phyloP scores from a whole-genome alignment of 176 grass and related monocot species.

The Avena insularis region DNA sequence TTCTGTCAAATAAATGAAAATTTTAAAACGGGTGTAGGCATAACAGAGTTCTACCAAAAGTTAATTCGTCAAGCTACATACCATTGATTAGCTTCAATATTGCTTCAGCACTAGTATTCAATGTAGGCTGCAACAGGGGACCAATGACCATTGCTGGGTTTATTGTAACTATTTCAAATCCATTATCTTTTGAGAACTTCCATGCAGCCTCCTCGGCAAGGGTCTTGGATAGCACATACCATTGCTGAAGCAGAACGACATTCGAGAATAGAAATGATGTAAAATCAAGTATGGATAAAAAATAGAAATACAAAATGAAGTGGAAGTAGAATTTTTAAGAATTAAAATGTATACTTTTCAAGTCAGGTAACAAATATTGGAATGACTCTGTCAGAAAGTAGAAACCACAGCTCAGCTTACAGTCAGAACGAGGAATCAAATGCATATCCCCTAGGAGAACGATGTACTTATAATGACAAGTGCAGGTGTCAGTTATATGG shows the following conservation, averaged over 20 bases:
- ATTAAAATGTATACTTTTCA: slow-evolving; percentile 44
- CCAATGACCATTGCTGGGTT: slow-evolving; percentile 73
- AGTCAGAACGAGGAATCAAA: background rate
- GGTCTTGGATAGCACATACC: slow-evolving; percentile 73
- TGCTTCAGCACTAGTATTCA: slow-evolving; percentile 64
- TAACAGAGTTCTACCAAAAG: background rate
- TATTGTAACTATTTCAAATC: slow-evolving; percentile 56
- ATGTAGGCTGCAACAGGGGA: slow-evolving; percentile 67
- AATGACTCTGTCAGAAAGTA: background rate
- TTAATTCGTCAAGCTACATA: slow-evolving; percentile 31
- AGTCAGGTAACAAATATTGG: background rate
- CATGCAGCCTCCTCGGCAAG: slow-evolving; percentile 70
- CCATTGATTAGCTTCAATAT: slow-evolving; percentile 66
- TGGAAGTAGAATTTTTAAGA: background rate
- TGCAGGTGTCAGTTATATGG: background rate
- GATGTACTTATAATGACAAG: slow-evolving; percentile 6
- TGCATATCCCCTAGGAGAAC: background rate
- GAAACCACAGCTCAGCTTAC: background rate
- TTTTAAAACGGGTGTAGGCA: background rate
- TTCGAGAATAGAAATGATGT: slow-evolving; percentile 19
- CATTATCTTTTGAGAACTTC: slow-evolving; percentile 69
- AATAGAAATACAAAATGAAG: background rate
- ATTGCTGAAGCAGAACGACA: slow-evolving; percentile 42
- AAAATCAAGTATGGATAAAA: background rate
- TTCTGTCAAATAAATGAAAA: slow-evolving; percentile 2